Percentiles rank a stretch among this genome's conserved stretches.
These are phyloP conservation scores for Amoeboaphelidium protococcarum DNA, from an alignment of 371 early-diverging fungal genomes.

Conservation along the genomic window DNA sequence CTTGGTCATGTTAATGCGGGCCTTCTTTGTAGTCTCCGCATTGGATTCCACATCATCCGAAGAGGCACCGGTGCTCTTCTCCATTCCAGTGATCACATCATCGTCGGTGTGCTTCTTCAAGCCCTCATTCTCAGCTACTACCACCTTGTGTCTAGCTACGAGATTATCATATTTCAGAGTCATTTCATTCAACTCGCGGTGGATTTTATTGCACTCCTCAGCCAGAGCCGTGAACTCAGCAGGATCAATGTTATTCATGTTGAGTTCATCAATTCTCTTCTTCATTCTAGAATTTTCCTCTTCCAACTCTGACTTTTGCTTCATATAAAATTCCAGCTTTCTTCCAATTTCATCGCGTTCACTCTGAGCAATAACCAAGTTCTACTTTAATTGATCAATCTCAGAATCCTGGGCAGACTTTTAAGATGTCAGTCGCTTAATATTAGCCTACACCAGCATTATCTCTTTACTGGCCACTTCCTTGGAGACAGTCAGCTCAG, in stretches of 20 bases:
- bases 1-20: neutral
- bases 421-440: neutral
- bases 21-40: neutral
- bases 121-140: neutral
- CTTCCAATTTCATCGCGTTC: conserved; percentile 6
- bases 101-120: neutral
- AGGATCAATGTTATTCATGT: conserved; percentile 6
- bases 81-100: neutral
- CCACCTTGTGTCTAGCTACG: neutral
- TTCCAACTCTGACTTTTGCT: conserved; percentile 9
- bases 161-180: neutral
- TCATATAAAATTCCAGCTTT: conserved; percentile 5
- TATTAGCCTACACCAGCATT: neutral
- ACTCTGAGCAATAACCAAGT: neutral
- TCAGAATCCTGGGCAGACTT: neutral
- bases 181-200: neutral
- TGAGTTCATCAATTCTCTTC: conserved; percentile 2
- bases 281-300: conserved; percentile 9
- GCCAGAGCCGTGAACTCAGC: conserved; percentile 1
- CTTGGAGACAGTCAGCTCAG: too few species aligned
- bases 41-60: neutral
- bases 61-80: neutral
- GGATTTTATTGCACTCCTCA: neutral
- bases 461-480: too few species aligned
- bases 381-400: neutral